phyloP scores from a whole-genome alignment of 2,329 filamentous ascomycete genomes.

The Sporothrix globosa region DNA sequence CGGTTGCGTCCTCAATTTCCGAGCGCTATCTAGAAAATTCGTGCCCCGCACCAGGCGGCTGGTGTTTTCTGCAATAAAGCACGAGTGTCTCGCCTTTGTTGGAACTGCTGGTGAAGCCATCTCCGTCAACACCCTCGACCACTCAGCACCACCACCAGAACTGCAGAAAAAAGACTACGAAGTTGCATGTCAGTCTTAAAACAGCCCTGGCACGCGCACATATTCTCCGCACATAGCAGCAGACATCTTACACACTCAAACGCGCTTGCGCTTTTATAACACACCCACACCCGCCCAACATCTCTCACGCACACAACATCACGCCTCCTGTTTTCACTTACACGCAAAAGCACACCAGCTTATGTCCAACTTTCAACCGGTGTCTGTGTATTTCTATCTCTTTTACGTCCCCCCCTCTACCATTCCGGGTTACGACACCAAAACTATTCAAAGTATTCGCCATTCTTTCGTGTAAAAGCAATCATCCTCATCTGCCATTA shows the following conservation, averaged over 20 bases:
- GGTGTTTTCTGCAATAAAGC: slow-evolving; percentile 61
- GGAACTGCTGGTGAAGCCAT: slow-evolving; percentile 51
- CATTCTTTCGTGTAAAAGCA: not conserved
- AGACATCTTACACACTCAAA: slow-evolving; percentile 19
- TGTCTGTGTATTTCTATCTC: not conserved
- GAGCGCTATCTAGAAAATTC: slow-evolving; percentile 46
- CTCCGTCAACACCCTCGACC: slow-evolving; percentile 4
- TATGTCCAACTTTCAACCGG: not conserved
- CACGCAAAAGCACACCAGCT: slow-evolving; percentile 35
- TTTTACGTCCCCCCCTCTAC: not conserved
- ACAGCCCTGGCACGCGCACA: slow-evolving; percentile 33
- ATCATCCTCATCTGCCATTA: not conserved
- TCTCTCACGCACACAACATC: slow-evolving; percentile 33
- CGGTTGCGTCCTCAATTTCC: slow-evolving; percentile 44
- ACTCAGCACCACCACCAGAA: slow-evolving; percentile 4
- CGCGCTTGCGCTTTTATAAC: slow-evolving; percentile 23
- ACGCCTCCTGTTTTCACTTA: slow-evolving; percentile 27
- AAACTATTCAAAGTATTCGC: not conserved
- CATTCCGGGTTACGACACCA: not conserved
- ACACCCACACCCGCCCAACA: slow-evolving; percentile 25
- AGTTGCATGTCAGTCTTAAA: slow-evolving; percentile 39
- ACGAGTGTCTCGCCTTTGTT: slow-evolving; percentile 61
- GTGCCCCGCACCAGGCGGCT: slow-evolving; percentile 53
- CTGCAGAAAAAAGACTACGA: not conserved
- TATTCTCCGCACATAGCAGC: slow-evolving; percentile 35